These are phyloP conservation scores for Eutrema yunnanense DNA, from an alignment of 345 rosid species.

Conservation along the genomic window DNA sequence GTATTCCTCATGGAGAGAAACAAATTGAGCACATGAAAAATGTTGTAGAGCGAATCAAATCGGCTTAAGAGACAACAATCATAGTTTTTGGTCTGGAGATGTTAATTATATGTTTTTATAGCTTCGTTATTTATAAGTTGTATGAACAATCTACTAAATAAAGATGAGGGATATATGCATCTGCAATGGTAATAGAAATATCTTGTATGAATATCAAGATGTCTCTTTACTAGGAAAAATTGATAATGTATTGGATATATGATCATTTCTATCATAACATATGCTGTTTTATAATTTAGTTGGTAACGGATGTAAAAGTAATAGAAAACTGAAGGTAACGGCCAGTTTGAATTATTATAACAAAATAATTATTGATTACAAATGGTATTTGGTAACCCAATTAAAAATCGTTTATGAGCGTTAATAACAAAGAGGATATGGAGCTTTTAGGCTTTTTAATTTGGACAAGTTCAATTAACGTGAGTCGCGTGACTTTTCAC, in stretches of 20 bases:
- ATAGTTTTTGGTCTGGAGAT: neutral
- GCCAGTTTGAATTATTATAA: no score
- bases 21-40: slow-evolving; percentile 1
- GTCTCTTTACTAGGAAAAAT: neutral
- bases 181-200: neutral
- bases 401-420: no score
- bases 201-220: neutral
- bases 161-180: neutral
- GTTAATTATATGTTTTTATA: neutral
- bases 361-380: no score
- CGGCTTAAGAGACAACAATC: neutral
- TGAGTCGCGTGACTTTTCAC: no score
- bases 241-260: neutral
- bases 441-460: no score
- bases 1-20: slow-evolving; percentile 26
- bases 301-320: no score
- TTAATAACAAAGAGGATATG: no score
- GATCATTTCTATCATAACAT: no score
- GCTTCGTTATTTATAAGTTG: neutral
- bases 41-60: neutral
- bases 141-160: neutral
- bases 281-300: no score
- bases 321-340: no score
- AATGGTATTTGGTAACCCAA: no score
- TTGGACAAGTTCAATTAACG: neutral